These are phyloP conservation scores for Cladophialophora bantiana DNA, from an alignment of 2,329 filamentous ascomycete genomes.

Conservation along the genomic window DNA sequence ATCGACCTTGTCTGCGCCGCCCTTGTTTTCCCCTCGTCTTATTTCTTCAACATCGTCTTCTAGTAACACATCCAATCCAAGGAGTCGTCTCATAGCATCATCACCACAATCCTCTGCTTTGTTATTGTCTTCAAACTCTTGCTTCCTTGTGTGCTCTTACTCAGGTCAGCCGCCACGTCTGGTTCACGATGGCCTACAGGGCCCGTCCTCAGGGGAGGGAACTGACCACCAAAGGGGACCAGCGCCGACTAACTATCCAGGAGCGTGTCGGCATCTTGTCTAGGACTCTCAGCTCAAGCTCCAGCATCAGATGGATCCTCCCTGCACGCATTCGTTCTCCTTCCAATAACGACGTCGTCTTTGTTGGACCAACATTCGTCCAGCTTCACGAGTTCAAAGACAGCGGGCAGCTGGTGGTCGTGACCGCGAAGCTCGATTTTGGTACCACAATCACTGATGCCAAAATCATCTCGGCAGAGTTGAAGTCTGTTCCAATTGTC, in stretches of 20 bases:
- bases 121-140: not conserved
- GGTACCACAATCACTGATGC: conserved; percentile 79
- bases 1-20: not conserved
- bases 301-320: conserved; percentile 76
- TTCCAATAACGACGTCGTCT: conserved; percentile 79
- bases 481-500: conserved; percentile 46
- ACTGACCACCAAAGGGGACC: not conserved
- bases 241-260: not conserved
- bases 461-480: conserved; percentile 70
- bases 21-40: conserved; percentile 1
- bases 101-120: not conserved
- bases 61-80: not conserved
- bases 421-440: conserved; percentile 82
- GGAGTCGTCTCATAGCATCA: not conserved
- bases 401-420: conserved; percentile 72
- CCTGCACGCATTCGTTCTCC: conserved; percentile 77
- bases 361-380: conserved; percentile 82
- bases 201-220: not conserved
- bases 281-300: conserved; percentile 77
- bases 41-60: not conserved
- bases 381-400: conserved; percentile 76
- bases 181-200: not conserved
- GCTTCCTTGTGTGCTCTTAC: not conserved
- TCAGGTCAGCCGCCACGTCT: not conserved
- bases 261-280: conserved; percentile 72